A percentile compares a stretch with the other conserved stretches of the same genome.
These are phyloP conservation scores for Adiantum capillusveneris DNA, from an alignment of 75 land plant species.

Conservation along the genomic window DNA sequence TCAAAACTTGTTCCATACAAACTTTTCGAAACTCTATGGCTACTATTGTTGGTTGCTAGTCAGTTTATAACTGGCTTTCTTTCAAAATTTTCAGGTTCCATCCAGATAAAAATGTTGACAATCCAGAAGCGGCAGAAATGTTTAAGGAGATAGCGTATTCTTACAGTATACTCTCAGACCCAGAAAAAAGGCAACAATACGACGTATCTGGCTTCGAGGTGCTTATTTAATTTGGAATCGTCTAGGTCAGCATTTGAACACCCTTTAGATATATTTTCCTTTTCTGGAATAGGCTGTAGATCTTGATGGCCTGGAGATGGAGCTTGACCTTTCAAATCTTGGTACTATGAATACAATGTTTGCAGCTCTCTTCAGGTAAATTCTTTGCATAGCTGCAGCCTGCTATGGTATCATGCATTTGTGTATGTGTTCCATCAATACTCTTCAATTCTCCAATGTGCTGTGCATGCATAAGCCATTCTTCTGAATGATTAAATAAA, in stretches of 20 bases:
- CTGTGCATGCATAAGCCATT: background rate
- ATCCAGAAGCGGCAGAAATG: constrained; percentile 70
- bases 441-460: too few species aligned
- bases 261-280: too few species aligned
- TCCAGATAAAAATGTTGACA: constrained; percentile 88
- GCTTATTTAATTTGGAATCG: background rate
- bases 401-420: too few species aligned
- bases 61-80: too few species aligned
- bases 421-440: too few species aligned
- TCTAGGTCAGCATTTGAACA: too few species aligned
- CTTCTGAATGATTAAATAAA: background rate
- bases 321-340: constrained; percentile 90
- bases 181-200: constrained; percentile 72
- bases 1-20: too few species aligned
- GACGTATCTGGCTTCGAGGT: constrained; percentile 89
- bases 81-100: constrained; percentile 36
- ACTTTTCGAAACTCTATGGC: too few species aligned
- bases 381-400: background rate
- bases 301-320: constrained; percentile 89
- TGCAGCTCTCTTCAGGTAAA: constrained; percentile 94
- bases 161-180: constrained; percentile 71
- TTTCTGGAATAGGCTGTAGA: constrained; percentile 61
- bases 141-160: constrained; percentile 89
- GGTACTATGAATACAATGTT: constrained; percentile 98
- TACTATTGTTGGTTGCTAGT: too few species aligned